Percentiles rank a stretch among this genome's conserved stretches.
Evolutionary conservation across 2,329 filamentous ascomycete genomes (phyloP).

Genomic region (Cytospora chrysosperma): DNA sequence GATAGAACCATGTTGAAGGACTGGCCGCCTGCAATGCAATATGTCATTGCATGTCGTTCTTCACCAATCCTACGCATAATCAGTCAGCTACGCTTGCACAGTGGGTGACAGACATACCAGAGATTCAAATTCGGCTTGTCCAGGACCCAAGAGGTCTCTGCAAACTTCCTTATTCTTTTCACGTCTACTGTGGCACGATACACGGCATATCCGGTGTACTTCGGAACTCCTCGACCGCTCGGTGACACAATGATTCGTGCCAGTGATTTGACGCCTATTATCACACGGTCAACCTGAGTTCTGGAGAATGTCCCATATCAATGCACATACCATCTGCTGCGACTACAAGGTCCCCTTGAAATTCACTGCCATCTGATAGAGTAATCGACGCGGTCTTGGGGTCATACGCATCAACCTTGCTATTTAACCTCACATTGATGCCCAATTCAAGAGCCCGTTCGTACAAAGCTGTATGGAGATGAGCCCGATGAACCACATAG

Average conservation of each 20-base stretch:
- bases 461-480: conserved; percentile 33
- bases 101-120: conserved; percentile 31
- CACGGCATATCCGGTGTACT: conserved; percentile 39
- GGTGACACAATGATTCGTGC: conserved; percentile 27
- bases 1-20: conserved; percentile 48
- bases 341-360: conserved; percentile 35
- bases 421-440: conserved; percentile 27
- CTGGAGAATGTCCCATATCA: background rate
- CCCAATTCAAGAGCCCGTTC: conserved; percentile 30
- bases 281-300: background rate
- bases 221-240: conserved; percentile 22
- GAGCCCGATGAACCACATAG: conserved; percentile 35
- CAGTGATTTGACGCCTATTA: conserved; percentile 34
- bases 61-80: conserved; percentile 39
- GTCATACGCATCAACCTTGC: conserved; percentile 29
- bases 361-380: conserved; percentile 28
- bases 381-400: conserved; percentile 26
- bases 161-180: conserved; percentile 36
- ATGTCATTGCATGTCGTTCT: conserved; percentile 45
- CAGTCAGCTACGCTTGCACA: background rate
- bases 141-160: conserved; percentile 39
- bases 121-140: conserved; percentile 40
- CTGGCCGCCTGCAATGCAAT: conserved; percentile 41
- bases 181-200: conserved; percentile 43
- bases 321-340: conserved; percentile 36